Percentiles rank a stretch among this genome's conserved stretches.
Conservation (phyloP, 225 moss, liverwort and hornwort species). For the Ulota crispa region DNA sequence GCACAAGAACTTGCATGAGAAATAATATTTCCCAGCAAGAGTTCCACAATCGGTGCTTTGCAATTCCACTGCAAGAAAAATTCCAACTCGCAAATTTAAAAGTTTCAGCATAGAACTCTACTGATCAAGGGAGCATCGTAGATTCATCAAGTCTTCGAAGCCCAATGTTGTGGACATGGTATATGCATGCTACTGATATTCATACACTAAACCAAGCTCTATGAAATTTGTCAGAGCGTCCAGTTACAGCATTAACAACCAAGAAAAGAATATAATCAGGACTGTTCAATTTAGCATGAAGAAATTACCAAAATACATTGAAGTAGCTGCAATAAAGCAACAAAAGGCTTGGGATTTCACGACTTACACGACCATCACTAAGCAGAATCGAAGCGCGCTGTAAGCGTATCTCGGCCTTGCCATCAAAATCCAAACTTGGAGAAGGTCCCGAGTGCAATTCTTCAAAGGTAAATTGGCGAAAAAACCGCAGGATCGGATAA, state of each 20-base stretch:
- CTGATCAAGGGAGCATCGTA: not conserved
- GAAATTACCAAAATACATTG: not conserved
- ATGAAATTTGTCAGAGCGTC: not conserved
- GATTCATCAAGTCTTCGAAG: slow-evolving; percentile 6
- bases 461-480: slow-evolving; percentile 75
- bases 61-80: slow-evolving; percentile 75
- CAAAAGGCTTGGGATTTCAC: slow-evolving; percentile 12
- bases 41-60: slow-evolving; percentile 84
- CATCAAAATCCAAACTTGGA: slow-evolving; percentile 49
- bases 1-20: slow-evolving; percentile 46
- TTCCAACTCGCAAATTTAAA: slow-evolving; percentile 12
- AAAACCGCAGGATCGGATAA: slow-evolving; percentile 67
- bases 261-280: slow-evolving; percentile 5
- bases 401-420: slow-evolving; percentile 57
- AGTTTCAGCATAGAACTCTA: not conserved
- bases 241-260: not conserved
- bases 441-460: slow-evolving; percentile 47
- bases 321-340: slow-evolving; percentile 8
- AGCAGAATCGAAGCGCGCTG: slow-evolving; percentile 75
- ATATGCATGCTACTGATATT: slow-evolving; percentile 16
- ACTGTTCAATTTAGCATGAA: not conserved
- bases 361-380: slow-evolving; percentile 94
- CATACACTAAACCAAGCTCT: not conserved
- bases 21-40: slow-evolving; percentile 58
- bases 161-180: not conserved